These are phyloP conservation scores for Agapanthus africanus DNA, from an alignment of 106 monocot species.

Conservation along the genomic window DNA sequence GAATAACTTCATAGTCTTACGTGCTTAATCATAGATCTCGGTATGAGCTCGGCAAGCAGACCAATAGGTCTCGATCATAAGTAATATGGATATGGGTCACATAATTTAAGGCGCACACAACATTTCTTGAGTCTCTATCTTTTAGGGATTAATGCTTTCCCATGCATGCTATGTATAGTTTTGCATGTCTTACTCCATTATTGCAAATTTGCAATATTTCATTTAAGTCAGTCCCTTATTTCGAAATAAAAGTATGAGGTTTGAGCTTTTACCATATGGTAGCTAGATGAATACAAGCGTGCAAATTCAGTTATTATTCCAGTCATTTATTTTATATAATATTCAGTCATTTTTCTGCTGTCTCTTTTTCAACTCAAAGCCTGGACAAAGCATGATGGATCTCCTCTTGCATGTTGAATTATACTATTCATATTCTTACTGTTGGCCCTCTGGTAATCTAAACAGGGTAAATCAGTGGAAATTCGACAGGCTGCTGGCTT, in stretches of 20 bases:
- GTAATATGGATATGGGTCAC: too few relatives aligned
- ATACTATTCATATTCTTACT: neutral
- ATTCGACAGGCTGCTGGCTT: slow-evolving; percentile 91
- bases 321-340: neutral
- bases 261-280: neutral
- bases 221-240: too few relatives aligned
- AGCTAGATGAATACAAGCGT: neutral
- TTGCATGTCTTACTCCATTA: neutral
- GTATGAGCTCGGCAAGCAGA: too few relatives aligned
- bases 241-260: too few relatives aligned
- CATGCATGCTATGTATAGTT: too few relatives aligned
- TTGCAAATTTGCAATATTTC: too few relatives aligned
- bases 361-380: neutral
- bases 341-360: neutral
- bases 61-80: too few relatives aligned
- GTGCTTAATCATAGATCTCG: too few relatives aligned
- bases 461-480: slow-evolving; percentile 71
- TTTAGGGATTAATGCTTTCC: neutral
- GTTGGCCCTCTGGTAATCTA: neutral
- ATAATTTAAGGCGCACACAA: too few relatives aligned
- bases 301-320: neutral
- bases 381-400: too few relatives aligned
- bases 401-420: neutral
- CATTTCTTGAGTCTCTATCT: neutral
- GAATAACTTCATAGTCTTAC: too few relatives aligned